Conservation (phyloP, 441 rosid genomes). For the Pelargonium australe region DNA sequence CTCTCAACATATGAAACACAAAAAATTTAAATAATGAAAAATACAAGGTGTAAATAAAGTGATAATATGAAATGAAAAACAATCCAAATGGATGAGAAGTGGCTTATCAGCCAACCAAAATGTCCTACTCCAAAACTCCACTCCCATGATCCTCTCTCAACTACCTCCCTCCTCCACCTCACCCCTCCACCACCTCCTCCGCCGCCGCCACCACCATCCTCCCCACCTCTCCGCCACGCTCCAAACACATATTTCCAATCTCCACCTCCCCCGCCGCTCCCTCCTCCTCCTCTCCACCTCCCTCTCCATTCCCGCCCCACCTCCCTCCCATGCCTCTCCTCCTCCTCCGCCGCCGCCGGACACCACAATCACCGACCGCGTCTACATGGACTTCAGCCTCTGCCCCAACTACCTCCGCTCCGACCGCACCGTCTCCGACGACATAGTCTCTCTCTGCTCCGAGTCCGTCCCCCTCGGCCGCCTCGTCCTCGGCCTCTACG, state of each 20-base stretch:
- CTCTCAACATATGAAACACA: too few relatives aligned
- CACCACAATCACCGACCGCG: constrained; percentile 73
- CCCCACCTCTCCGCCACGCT: constrained; percentile 24
- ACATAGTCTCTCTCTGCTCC: constrained; percentile 43
- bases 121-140: background rate
- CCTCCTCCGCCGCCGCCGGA: constrained; percentile 34
- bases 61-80: background rate
- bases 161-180: background rate
- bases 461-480: constrained; percentile 62
- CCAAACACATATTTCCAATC: background rate
- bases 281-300: constrained; percentile 37
- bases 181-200: constrained; percentile 26
- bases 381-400: constrained; percentile 77
- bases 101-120: background rate
- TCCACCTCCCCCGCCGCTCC: constrained; percentile 30
- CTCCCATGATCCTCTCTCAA: background rate
- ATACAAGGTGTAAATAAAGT: too few relatives aligned
- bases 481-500: constrained; percentile 71
- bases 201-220: constrained; percentile 28
- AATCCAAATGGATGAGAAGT: background rate
- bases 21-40: too few relatives aligned
- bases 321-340: constrained; percentile 9
- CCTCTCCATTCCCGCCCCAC: constrained; percentile 17
- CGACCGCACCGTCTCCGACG: constrained; percentile 35
- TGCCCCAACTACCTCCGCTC: constrained; percentile 66